These are phyloP conservation scores for Yamagishiella unicocca DNA, from an alignment of 139 green algal genomes.

Conservation along the genomic window DNA sequence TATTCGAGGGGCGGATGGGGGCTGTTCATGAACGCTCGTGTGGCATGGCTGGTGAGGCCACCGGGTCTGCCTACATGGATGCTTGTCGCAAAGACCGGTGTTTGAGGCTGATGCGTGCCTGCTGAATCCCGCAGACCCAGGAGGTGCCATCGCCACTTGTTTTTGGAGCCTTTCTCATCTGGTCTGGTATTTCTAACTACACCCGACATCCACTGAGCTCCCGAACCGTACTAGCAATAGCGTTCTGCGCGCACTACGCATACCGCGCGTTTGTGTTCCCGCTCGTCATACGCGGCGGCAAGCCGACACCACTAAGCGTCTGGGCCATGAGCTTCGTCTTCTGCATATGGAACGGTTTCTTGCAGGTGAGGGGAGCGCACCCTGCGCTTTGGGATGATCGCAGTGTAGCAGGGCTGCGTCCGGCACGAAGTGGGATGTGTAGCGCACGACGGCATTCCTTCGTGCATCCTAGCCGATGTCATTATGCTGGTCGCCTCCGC, in stretches of 20 bases:
- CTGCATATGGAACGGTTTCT: constrained; percentile 81
- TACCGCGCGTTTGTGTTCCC: constrained; percentile 76
- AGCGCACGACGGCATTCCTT: too few relatives aligned
- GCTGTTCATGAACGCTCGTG: constrained; percentile 30
- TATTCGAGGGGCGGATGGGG: constrained; percentile 53
- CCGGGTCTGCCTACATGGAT: neutral
- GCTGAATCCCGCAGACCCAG: constrained; percentile 49
- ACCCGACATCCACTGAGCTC: neutral
- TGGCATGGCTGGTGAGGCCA: constrained; percentile 49
- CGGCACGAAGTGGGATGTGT: too few relatives aligned
- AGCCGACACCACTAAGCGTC: constrained; percentile 73
- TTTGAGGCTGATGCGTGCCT: too few relatives aligned
- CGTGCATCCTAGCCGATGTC: too few relatives aligned
- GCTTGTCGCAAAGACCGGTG: neutral
- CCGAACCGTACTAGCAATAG: constrained; percentile 25
- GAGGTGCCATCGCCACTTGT: constrained; percentile 34
- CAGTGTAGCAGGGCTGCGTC: too few relatives aligned
- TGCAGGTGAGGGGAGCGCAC: constrained; percentile 79
- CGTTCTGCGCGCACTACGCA: constrained; percentile 69
- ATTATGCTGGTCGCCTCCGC: too few relatives aligned
- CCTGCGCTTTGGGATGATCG: too few relatives aligned
- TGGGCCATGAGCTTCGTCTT: constrained; percentile 72
- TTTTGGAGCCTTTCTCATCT: neutral
- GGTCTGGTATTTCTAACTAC: neutral
- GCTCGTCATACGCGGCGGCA: constrained; percentile 59